These are phyloP conservation scores for Sporothrix curviconia DNA, from an alignment of 2,329 filamentous ascomycete species.

Conservation along the genomic window DNA sequence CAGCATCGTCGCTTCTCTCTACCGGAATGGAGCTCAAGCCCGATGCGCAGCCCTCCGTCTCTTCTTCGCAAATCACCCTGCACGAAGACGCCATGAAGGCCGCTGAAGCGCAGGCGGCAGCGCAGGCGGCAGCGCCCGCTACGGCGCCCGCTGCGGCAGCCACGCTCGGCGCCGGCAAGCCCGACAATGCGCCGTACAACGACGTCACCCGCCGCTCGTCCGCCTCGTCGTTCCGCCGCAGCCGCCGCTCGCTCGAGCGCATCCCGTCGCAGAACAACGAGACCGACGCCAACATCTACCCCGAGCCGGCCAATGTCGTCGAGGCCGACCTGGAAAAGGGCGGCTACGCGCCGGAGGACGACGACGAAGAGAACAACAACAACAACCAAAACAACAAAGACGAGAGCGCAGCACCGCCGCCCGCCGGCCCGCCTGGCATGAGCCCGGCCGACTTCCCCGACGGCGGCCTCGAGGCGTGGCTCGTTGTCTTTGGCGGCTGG, in stretches of 20 bases:
- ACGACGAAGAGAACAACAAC: neutral
- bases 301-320: conserved; percentile 27
- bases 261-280: conserved; percentile 28
- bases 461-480: conserved; percentile 44
- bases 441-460: conserved; percentile 45
- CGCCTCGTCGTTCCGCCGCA: conserved; percentile 1
- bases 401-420: neutral
- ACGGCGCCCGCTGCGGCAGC: too few species aligned
- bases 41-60: too few species aligned
- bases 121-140: too few species aligned
- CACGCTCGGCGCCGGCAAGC: too few species aligned
- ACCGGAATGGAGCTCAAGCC: too few species aligned
- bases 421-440: conserved; percentile 21
- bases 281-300: conserved; percentile 31
- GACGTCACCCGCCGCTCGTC: conserved; percentile 5
- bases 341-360: conserved; percentile 12
- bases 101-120: too few species aligned
- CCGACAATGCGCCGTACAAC: conserved; percentile 10
- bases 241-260: conserved; percentile 40
- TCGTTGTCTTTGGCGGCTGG: conserved; percentile 37
- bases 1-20: too few species aligned
- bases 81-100: too few species aligned
- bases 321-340: conserved; percentile 31
- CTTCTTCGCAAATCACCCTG: too few species aligned
- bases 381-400: neutral